Evolutionary conservation across 257 asterid species (phyloP).

Genomic region (Solanum habrochaites): DNA sequence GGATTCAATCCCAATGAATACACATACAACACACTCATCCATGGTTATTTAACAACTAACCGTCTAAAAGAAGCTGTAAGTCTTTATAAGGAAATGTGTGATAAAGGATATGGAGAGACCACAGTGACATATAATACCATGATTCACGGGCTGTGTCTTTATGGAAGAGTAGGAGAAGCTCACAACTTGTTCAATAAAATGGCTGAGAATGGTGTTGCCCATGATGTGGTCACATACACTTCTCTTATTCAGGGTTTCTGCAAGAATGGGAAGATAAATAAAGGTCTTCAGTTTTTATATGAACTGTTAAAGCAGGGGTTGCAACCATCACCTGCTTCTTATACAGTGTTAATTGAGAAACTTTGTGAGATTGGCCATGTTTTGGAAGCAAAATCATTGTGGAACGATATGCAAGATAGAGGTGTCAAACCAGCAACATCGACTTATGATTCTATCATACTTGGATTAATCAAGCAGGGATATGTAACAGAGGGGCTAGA

Average conservation of each 20-base stretch:
- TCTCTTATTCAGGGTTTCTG: slow-evolving; percentile 44
- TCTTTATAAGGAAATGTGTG: slow-evolving; percentile 50
- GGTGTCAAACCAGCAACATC: slow-evolving; percentile 25
- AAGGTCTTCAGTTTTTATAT: slow-evolving; percentile 19
- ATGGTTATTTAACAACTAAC: slow-evolving; percentile 44
- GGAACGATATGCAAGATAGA: slow-evolving; percentile 41
- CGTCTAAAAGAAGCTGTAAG: slow-evolving; percentile 43
- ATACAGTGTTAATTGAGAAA: slow-evolving; percentile 21
- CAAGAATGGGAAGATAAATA: slow-evolving; percentile 22
- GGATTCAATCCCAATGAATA: slow-evolving; percentile 41
- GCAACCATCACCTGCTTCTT: slow-evolving; percentile 33
- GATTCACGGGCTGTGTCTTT: slow-evolving; percentile 46
- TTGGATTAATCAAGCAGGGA: slow-evolving; percentile 40
- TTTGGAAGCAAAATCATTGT: slow-evolving; percentile 40
- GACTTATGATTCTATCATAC: slow-evolving; percentile 27
- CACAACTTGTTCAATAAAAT: slow-evolving; percentile 35
- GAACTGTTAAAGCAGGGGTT: slow-evolving; percentile 40
- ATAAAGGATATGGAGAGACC: slow-evolving; percentile 33
- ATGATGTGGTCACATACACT: slow-evolving; percentile 36
- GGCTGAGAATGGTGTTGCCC: slow-evolving; percentile 27
- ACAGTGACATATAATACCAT: slow-evolving; percentile 42
- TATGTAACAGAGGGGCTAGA: slow-evolving; percentile 26
- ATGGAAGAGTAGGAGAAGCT: slow-evolving; percentile 43
- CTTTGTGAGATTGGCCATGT: slow-evolving; percentile 39
- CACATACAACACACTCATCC: slow-evolving; percentile 40